These are phyloP conservation scores for Schrenkiella parvula DNA, from an alignment of 345 rosid genomes.

Conservation along the genomic window DNA sequence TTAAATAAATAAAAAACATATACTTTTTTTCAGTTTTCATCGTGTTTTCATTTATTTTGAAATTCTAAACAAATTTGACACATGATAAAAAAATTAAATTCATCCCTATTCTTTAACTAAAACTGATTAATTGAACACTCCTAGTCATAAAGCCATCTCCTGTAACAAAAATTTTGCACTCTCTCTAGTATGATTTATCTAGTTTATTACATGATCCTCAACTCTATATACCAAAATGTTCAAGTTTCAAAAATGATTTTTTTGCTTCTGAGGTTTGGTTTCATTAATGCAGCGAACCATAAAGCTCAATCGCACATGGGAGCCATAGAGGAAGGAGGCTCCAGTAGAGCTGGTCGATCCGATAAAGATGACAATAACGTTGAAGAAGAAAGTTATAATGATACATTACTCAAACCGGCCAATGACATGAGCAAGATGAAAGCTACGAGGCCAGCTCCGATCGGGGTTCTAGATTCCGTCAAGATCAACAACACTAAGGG, in stretches of 20 bases:
- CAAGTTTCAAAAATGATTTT: neutral
- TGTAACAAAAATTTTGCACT: no score
- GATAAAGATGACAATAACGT: neutral
- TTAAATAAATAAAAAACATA: no score
- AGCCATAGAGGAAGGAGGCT: slow-evolving; percentile 42
- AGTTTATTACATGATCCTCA: no score
- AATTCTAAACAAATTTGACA: no score
- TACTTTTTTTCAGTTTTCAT: no score
- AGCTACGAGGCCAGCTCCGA: slow-evolving; percentile 30
- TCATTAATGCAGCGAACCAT: slow-evolving; percentile 29
- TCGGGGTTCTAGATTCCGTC: slow-evolving; percentile 38
- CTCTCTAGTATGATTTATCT: no score
- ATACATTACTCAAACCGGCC: neutral
- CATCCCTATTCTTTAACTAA: no score
- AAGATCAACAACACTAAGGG: slow-evolving; percentile 37
- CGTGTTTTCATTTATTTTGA: no score
- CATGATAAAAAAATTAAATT: no score
- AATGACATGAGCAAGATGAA: neutral
- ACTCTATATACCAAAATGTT: no score
- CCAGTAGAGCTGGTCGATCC: slow-evolving; percentile 33
- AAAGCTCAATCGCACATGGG: slow-evolving; percentile 30
- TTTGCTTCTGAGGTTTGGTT: neutral
- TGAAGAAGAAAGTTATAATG: neutral
- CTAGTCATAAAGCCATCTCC: no score
- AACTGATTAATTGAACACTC: no score